Evolutionary conservation across 1,139 yeast species (phyloP).

Genomic region (Candida freyschussii): DNA sequence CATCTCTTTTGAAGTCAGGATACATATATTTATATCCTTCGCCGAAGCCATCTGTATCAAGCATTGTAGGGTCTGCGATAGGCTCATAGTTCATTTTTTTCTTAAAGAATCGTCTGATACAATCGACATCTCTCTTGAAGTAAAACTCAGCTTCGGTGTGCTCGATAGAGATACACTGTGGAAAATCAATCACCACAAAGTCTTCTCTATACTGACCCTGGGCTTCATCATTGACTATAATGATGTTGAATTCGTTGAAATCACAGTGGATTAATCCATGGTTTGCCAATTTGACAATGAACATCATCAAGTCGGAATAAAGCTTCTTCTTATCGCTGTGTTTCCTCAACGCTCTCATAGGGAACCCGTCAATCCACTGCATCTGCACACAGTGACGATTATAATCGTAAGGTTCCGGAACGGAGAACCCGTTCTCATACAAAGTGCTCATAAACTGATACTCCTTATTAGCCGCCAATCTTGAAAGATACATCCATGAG

Average conservation of each 20-base stretch:
- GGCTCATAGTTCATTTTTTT: conserved; percentile 75
- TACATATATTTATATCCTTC: conserved; percentile 74
- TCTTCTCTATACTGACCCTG: conserved; percentile 49
- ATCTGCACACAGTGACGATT: conserved; percentile 90
- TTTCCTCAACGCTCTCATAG: conserved; percentile 77
- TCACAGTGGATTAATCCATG: conserved; percentile 96
- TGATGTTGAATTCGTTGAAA: conserved; percentile 92
- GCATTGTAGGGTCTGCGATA: conserved; percentile 55
- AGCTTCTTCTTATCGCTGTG: conserved; percentile 65
- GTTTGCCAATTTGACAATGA: conserved; percentile 77
- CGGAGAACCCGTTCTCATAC: conserved; percentile 70
- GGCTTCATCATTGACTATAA: conserved; percentile 63
- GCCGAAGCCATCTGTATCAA: conserved; percentile 74
- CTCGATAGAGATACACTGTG: conserved; percentile 92
- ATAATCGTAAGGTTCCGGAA: conserved; percentile 84
- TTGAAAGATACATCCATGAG: conserved; percentile 89
- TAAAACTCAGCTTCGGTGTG: conserved; percentile 85
- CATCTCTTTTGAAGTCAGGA: conserved; percentile 77
- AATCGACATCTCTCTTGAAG: conserved; percentile 88
- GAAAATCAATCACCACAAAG: conserved; percentile 93
- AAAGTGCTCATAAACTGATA: conserved; percentile 79
- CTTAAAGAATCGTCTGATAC: conserved; percentile 77
- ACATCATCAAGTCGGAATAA: conserved; percentile 81
- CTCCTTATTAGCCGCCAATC: conserved; percentile 90
- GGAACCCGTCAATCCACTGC: conserved; percentile 85